These are phyloP conservation scores for Cladosporium sp. DNA, from an alignment of 2,329 filamentous ascomycete species.

Conservation along the genomic window DNA sequence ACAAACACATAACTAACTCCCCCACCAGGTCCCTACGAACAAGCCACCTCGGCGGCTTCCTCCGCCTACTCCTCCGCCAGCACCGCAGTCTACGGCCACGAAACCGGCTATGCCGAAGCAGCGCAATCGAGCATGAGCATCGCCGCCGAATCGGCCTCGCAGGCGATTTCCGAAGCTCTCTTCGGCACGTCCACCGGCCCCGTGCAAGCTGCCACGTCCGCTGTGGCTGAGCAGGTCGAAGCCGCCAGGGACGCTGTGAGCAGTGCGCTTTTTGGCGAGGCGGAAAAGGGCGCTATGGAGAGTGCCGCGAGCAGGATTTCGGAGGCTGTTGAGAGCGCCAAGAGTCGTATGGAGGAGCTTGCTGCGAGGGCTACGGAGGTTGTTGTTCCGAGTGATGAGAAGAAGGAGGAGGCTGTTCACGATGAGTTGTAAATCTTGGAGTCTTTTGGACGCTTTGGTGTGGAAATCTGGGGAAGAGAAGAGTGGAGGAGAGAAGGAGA, in stretches of 20 bases:
- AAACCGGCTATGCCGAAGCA: conserved; percentile 48
- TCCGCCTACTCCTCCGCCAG: conserved; percentile 42
- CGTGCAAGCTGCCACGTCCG: conserved; percentile 41
- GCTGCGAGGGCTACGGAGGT: conserved; percentile 8
- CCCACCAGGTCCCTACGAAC: conserved; percentile 33
- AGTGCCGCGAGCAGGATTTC: conserved; percentile 41
- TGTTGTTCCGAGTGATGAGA: background rate
- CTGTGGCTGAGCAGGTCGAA: conserved; percentile 42
- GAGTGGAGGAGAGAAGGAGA: too few species aligned
- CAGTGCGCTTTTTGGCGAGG: conserved; percentile 42
- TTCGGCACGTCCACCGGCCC: conserved; percentile 50
- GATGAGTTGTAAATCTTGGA: conserved; percentile 6
- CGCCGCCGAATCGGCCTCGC: conserved; percentile 52
- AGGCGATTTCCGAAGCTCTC: conserved; percentile 52
- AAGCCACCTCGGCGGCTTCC: conserved; percentile 36
- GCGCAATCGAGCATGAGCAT: conserved; percentile 50
- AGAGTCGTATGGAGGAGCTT: conserved; percentile 8
- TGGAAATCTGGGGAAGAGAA: too few species aligned
- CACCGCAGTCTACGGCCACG: conserved; percentile 52
- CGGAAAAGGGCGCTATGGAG: conserved; percentile 46
- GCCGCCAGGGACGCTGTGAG: conserved; percentile 45
- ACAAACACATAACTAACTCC: background rate
- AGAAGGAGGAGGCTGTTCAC: background rate
- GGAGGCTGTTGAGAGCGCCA: conserved; percentile 28
- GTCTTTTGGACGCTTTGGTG: too few species aligned